Evolutionary conservation across 495 filamentous ascomycete genomes (phyloP).

Genomic region (Penicillium roqueforti): DNA sequence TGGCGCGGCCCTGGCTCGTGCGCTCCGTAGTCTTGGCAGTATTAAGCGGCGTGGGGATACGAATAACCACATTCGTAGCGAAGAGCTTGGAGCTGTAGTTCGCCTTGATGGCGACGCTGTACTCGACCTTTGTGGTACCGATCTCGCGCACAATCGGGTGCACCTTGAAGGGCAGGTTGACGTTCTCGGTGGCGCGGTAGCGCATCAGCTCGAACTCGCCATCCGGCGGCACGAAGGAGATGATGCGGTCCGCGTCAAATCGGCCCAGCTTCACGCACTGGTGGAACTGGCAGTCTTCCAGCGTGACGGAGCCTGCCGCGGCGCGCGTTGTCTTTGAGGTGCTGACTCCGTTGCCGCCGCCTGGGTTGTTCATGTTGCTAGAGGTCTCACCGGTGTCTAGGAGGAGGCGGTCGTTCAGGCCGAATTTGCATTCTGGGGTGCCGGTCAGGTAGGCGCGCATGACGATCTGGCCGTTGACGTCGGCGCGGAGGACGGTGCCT

Average conservation of each 20-base stretch:
- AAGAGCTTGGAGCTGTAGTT: conserved; percentile 97
- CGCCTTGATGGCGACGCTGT: conserved; percentile 93
- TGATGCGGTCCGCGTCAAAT: conserved; percentile 96
- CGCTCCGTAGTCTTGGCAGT: conserved; percentile 93
- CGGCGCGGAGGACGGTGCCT: conserved; percentile 90
- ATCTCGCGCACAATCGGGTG: conserved; percentile 98
- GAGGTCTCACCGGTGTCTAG: conserved; percentile 68
- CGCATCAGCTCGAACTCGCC: conserved; percentile 99
- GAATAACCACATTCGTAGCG: conserved; percentile 94
- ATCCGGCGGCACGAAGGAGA: conserved; percentile 95
- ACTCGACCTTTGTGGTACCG: conserved; percentile 96
- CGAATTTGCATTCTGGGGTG: conserved; percentile 98
- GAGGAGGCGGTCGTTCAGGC: conserved; percentile 91
- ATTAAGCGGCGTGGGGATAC: conserved; percentile 94
- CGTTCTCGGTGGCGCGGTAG: conserved; percentile 98
- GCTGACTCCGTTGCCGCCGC: conserved; percentile 47
- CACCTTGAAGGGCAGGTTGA: conserved; percentile 98
- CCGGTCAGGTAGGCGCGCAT: conserved; percentile 98
- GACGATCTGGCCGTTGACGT: conserved; percentile 95
- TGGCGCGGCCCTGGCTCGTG: conserved; percentile 91
- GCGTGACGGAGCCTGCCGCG: conserved; percentile 89
- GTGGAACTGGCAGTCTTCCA: conserved; percentile 99
- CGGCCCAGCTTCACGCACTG: conserved; percentile 98
- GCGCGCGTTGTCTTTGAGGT: conserved; percentile 83
- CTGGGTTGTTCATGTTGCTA: conserved; percentile 27